Evolutionary conservation across 306 rosid genomes (phyloP).

Genomic region (Pachyrhizus erosus): DNA sequence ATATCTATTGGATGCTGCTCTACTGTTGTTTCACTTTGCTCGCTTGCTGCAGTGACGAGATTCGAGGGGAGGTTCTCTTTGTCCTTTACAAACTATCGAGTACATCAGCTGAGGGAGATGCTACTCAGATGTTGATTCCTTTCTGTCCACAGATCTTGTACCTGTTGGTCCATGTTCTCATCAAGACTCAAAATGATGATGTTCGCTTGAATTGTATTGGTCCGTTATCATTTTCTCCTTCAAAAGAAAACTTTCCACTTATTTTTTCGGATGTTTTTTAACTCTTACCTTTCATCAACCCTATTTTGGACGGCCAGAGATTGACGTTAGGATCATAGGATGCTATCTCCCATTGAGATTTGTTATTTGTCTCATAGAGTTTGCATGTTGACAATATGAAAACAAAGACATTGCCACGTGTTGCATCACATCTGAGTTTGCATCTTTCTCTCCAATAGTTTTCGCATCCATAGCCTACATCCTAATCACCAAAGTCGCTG

Average conservation of each 20-base stretch:
- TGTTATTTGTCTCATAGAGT: neutral
- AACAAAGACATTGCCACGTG: neutral
- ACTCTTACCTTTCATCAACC: slow-evolving; percentile 25
- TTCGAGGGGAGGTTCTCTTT: slow-evolving; percentile 86
- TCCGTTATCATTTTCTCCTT: slow-evolving; percentile 49
- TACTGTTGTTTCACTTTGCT: slow-evolving; percentile 28
- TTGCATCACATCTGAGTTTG: slow-evolving; percentile 7
- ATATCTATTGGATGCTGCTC: slow-evolving; percentile 2
- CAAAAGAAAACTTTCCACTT: slow-evolving; percentile 17
- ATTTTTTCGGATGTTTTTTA: slow-evolving; percentile 19
- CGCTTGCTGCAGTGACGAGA: slow-evolving; percentile 74
- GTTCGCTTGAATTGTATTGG: slow-evolving; percentile 92
- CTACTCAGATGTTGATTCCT: slow-evolving; percentile 60
- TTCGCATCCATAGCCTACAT: neutral
- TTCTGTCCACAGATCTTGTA: slow-evolving; percentile 76
- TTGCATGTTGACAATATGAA: neutral
- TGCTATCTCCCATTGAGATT: neutral
- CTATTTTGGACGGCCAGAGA: slow-evolving; percentile 21
- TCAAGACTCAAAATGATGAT: slow-evolving; percentile 85
- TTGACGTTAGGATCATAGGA: neutral
- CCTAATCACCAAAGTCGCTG: slow-evolving; percentile 13
- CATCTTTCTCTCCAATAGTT: slow-evolving; percentile 26
- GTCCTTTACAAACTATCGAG: slow-evolving; percentile 75
- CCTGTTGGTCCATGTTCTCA: slow-evolving; percentile 75
- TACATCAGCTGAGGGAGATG: slow-evolving; percentile 59